Evolutionary conservation across 352 stramenopile genomes (phyloP).

Genomic region (Phytophthora litchii): DNA sequence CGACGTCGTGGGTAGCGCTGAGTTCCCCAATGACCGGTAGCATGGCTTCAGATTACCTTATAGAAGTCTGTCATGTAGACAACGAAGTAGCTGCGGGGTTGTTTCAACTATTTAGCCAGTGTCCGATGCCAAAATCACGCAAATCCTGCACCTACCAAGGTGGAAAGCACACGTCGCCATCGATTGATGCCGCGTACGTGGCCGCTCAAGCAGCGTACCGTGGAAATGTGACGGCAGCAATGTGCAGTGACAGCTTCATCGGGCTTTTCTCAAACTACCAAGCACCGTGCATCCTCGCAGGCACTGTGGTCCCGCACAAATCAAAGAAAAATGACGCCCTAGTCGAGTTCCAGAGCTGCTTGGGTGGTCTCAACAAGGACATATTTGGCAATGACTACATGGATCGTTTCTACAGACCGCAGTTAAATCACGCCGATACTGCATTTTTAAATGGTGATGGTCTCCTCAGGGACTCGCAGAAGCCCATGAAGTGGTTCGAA

Average conservation of each 20-base stretch:
- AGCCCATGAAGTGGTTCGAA: too few species aligned
- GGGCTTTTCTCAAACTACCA: slow-evolving; percentile 36
- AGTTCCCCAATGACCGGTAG: slow-evolving; percentile 26
- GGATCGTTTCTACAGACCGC: too few species aligned
- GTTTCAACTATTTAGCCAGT: not conserved
- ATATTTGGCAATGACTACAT: too few species aligned
- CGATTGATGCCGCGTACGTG: slow-evolving; percentile 1
- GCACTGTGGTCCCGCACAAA: slow-evolving; percentile 30
- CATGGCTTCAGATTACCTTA: slow-evolving; percentile 23
- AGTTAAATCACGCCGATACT: too few species aligned
- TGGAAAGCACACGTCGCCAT: slow-evolving; percentile 17
- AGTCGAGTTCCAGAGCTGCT: slow-evolving; percentile 31
- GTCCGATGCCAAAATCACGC: too few species aligned
- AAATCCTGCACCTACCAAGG: slow-evolving; percentile 12
- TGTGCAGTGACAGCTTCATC: slow-evolving; percentile 37
- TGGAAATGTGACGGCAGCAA: slow-evolving; percentile 30
- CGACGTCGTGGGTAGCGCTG: slow-evolving; percentile 17
- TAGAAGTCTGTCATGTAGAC: slow-evolving; percentile 16
- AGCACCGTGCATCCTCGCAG: slow-evolving; percentile 6
- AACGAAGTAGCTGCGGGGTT: too few species aligned
- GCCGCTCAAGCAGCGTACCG: slow-evolving; percentile 26
- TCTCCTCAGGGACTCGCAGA: too few species aligned
- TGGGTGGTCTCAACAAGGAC: too few species aligned
- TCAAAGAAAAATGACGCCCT: slow-evolving; percentile 32
- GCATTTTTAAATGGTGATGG: too few species aligned